Conservation (phyloP, 177 flowering plant species). For the Vitis hybrid region DNA sequence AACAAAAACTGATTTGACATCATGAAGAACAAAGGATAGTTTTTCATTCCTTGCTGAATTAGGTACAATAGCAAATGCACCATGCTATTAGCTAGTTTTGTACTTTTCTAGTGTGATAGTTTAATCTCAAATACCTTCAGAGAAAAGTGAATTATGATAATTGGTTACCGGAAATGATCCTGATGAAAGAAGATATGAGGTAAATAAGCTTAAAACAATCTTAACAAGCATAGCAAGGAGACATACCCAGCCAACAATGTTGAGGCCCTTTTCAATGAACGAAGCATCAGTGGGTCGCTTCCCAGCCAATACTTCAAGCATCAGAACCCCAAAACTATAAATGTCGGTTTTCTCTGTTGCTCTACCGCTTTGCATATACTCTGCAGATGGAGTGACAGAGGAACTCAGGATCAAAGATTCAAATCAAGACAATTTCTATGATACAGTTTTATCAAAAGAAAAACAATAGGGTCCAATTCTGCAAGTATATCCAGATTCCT, state of each 20-base stretch:
- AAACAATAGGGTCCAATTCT: neutral
- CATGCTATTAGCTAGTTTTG: neutral
- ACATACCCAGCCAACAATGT: conserved; percentile 97
- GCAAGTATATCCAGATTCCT: neutral
- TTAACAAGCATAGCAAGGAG: conserved; percentile 4
- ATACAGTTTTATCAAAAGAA: neutral
- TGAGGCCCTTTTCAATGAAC: conserved; percentile 89
- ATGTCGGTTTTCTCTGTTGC: conserved; percentile 97
- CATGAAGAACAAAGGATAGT: neutral
- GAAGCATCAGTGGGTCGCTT: conserved; percentile 97
- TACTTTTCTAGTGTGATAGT: neutral
- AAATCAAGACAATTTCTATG: neutral
- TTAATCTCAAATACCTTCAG: neutral
- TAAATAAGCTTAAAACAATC: neutral
- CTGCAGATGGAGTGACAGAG: conserved; percentile 32
- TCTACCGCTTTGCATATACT: conserved; percentile 96
- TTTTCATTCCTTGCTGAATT: neutral
- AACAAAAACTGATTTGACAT: no score
- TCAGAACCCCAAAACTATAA: conserved; percentile 90
- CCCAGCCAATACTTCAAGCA: conserved; percentile 82
- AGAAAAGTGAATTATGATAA: no score
- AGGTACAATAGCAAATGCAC: neutral
- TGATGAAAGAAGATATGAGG: neutral
- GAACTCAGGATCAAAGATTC: neutral
- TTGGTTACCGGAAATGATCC: neutral